Evolutionary conservation across 2,329 filamentous ascomycete species (phyloP).

Genomic region (Myriosclerotinia scirpicola): DNA sequence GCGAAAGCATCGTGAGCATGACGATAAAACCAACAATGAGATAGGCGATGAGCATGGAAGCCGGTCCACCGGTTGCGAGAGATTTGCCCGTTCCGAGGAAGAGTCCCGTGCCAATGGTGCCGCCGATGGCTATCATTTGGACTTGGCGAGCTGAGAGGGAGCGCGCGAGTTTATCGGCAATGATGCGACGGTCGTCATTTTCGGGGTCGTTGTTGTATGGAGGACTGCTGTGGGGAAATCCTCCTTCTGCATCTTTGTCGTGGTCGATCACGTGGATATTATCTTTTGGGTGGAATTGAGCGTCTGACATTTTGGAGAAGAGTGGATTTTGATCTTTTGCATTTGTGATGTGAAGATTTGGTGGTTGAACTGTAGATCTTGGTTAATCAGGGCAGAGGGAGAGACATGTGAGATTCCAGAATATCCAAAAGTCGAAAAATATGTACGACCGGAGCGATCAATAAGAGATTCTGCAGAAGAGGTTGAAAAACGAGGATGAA

Average conservation of each 20-base stretch:
- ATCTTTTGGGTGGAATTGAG: background rate
- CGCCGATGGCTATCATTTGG: conserved; percentile 65
- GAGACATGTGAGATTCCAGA: background rate
- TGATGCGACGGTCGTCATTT: conserved; percentile 11
- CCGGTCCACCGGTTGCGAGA: conserved; percentile 59
- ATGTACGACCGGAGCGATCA: background rate
- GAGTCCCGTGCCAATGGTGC: conserved; percentile 60
- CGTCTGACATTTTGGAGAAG: background rate
- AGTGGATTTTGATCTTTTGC: background rate
- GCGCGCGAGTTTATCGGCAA: conserved; percentile 47
- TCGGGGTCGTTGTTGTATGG: no score
- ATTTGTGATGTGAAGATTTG: background rate
- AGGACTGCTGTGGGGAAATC: background rate
- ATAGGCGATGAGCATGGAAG: conserved; percentile 58
- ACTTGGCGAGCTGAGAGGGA: conserved; percentile 62
- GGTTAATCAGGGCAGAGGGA: background rate
- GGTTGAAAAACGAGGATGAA: no score
- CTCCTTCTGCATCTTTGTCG: conserved; percentile 3
- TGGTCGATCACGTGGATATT: conserved; percentile 6
- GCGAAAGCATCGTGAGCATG: conserved; percentile 57
- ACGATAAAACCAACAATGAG: conserved; percentile 57
- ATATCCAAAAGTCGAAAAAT: background rate
- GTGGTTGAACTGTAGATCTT: background rate
- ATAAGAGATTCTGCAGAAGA: no score
- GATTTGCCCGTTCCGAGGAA: conserved; percentile 63